phyloP scores from a whole-genome alignment of 768 basidiomycete species.

The Termitomyces sp. region DNA sequence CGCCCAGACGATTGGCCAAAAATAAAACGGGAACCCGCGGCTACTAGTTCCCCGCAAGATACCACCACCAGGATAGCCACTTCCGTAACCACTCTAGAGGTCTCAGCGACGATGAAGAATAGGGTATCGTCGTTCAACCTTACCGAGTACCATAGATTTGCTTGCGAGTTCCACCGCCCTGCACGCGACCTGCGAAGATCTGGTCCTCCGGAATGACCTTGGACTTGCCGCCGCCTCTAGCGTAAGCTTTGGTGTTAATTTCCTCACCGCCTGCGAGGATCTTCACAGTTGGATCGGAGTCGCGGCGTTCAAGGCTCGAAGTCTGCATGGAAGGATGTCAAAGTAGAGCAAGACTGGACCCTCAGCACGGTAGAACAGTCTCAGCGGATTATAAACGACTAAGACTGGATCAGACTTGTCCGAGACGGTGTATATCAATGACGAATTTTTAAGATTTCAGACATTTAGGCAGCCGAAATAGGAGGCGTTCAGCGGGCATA shows the following conservation, averaged over 20 bases:
- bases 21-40: conserved; percentile 13
- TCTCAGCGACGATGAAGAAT: neutral
- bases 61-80: conserved; percentile 8
- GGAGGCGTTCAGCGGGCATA: neutral
- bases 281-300: neutral
- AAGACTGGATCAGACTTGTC: neutral
- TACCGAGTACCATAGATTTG: conserved; percentile 9
- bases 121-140: neutral
- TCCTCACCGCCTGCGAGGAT: neutral
- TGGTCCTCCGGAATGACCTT: neutral
- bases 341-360: neutral
- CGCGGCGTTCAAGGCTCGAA: neutral
- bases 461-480: neutral
- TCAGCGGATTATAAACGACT: conserved; percentile 1
- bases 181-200: conserved; percentile 6
- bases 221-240: conserved; percentile 5
- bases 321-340: neutral
- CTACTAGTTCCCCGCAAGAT: neutral
- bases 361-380: neutral
- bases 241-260: neutral
- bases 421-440: neutral
- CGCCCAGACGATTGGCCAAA: conserved; percentile 9
- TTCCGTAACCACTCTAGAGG: conserved; percentile 5
- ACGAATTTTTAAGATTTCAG: neutral
- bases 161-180: conserved; percentile 4